Evolutionary conservation across 176 grass and related monocot species (phyloP), one percentile per base, ranked within the genome.

Genomic region (Avena atlantica): DNA sequence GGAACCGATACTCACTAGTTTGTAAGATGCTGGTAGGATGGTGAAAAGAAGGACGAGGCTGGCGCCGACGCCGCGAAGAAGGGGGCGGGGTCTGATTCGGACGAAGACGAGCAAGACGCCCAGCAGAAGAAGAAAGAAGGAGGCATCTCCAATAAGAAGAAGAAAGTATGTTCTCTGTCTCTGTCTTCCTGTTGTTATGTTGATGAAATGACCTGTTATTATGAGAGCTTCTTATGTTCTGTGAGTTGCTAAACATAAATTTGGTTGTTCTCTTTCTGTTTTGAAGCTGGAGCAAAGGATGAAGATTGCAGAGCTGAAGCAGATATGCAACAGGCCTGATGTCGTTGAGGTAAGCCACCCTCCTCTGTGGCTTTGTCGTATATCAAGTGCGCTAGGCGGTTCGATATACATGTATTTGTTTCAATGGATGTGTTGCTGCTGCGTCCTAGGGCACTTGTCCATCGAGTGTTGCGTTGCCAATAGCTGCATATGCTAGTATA

Each of bases 251-350:
- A 19, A 74, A 11, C 53, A 70, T 68, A 78, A 83, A 20, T 9
- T 24, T 67, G 68, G 40, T 1, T 42, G 40, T 42, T 42, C 45
- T 20, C 19, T 75, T 51, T 65, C 42, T 57, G 27, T 21, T 81
- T 73, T 87, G 27, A 72, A 97, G 93, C 40, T 96, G 15, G 86
- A 96, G 48, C 88, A 78, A 31, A 94, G 96, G 79, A 98, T 98
- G 93, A 96, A 98, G 76, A 98, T 98, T 72, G 96, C 96, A 55
- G 87, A 94, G 45, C 78, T 98, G 76, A 98, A 98, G 85, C 90
- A 95, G 85, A 85, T 96, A 68, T 94, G 86, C 93, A 91, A 93
- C 24, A 92, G 88, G 78, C 92, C 96, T 63, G 96, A 98, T 8
- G 96, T 98, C 1, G 93, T 98, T 20, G 96, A 98, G 91, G 93